Base-by-base conservation (phyloP, 1,284 basidiomycete species). In the Coriolopsis trogii region DNA sequence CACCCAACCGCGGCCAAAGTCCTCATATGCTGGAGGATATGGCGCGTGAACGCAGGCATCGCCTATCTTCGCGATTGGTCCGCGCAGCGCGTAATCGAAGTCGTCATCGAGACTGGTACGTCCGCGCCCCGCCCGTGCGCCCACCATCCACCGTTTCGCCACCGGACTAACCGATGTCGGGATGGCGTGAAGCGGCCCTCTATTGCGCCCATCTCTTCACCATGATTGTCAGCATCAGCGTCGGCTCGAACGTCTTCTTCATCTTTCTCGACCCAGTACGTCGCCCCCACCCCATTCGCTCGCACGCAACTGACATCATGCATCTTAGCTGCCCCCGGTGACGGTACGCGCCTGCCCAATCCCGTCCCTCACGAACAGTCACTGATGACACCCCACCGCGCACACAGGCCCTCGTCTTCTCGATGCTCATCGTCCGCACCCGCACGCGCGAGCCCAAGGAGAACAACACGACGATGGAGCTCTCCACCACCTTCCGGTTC, bases 401-500 rank as follows among this genome's bases (percentile, higher is more conserved):
- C 7, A 13, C 13, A 15, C 42, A 44, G 42, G 42, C 42, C 10
- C 31, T 44, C 6, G 42, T 44, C 9, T 44, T 44, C 31, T 34
- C 42, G n/a, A 44, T 44, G 42, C 42, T 44, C 15, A 44, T 44
- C 31, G 42, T 44, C 21, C 30, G 42, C 15, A 44, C 42, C 9
- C 42, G 42, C 3, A 20, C 30, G 21, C 33, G 18, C 21, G 16
- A 36, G 18, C 18, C 42, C 9, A 10, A 44, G 1, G 16, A 36
- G 12, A 33, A 25, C 12, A n/a, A 16, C 21, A 42, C 30, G n/a
- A n/a, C n/a, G 12, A 36, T 41, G 4, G 18, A 36, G 39, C 16
- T 41, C n/a, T 50, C 49, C 5, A 50, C 49, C 10, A 44, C 41
- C 3, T 38, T 50, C 37, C 49, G 49, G 2, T 50, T 50, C 36